Conservation (phyloP, 176 grass and related monocot genomes). For the Rhynchospora tenuis region DNA sequence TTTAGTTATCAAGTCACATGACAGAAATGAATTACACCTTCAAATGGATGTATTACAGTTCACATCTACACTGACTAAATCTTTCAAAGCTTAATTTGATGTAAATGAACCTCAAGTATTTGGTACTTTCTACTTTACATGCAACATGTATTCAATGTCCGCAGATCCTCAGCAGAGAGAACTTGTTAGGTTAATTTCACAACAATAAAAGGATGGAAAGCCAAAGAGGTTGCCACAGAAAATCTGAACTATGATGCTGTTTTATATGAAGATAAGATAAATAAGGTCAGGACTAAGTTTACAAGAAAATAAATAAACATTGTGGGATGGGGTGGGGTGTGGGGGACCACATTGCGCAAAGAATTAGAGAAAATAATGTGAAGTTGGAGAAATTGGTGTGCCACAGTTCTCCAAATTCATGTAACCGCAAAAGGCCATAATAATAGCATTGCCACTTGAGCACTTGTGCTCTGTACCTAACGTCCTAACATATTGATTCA, state of each 20-base stretch:
- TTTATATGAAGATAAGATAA: neutral
- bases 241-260: neutral
- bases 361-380: neutral
- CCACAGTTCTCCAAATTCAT: neutral
- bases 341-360: neutral
- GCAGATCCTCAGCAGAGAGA: no score
- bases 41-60: neutral
- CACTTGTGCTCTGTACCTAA: neutral
- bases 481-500: slow-evolving; percentile 5
- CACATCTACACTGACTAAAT: neutral
- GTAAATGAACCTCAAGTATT: no score
- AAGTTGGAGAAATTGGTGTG: neutral
- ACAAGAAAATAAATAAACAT: neutral
- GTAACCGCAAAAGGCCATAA: slow-evolving; percentile 7
- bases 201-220: neutral
- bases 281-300: neutral
- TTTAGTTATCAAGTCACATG: neutral
- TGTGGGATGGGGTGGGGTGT: neutral
- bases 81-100: neutral
- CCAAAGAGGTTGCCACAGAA: neutral
- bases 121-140: no score
- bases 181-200: neutral
- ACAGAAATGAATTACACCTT: neutral
- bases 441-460: neutral
- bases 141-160: no score